Percentiles rank a stretch among this genome's conserved stretches.
These are phyloP conservation scores for Solanum hybrid DNA, from an alignment of 305 asterid species.

Conservation along the genomic window DNA sequence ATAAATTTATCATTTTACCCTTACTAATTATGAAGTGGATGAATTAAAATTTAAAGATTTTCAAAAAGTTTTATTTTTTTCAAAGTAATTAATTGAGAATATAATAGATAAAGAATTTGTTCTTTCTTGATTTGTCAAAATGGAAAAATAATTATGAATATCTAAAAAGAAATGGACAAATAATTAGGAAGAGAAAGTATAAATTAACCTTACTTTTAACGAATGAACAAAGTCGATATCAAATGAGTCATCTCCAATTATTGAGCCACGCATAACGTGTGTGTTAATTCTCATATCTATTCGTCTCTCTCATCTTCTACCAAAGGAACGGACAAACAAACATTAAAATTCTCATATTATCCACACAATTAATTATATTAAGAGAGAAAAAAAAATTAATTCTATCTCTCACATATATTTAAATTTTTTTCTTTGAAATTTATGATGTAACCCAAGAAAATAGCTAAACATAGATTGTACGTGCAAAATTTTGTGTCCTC, in stretches of 20 bases:
- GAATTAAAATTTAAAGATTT: not conserved
- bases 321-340: slow-evolving; percentile 13
- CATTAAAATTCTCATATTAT: not conserved
- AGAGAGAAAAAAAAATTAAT: not conserved
- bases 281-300: not conserved
- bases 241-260: not conserved
- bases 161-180: too few relatives aligned
- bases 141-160: too few relatives aligned
- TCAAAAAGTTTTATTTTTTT: too few relatives aligned
- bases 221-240: not conserved
- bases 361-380: not conserved
- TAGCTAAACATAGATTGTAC: not conserved
- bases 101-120: too few relatives aligned
- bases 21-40: too few relatives aligned
- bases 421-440: not conserved
- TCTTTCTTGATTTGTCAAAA: too few relatives aligned
- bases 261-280: not conserved
- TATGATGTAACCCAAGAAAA: not conserved
- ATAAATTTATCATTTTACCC: not conserved
- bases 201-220: not conserved
- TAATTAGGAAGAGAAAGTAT: too few relatives aligned
- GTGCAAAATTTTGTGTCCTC: not conserved
- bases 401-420: not conserved
- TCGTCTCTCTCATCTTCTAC: not conserved
- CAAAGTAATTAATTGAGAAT: too few relatives aligned